These are phyloP conservation scores for Solanum hybrid DNA, from an alignment of 305 asterid species.

Conservation along the genomic window DNA sequence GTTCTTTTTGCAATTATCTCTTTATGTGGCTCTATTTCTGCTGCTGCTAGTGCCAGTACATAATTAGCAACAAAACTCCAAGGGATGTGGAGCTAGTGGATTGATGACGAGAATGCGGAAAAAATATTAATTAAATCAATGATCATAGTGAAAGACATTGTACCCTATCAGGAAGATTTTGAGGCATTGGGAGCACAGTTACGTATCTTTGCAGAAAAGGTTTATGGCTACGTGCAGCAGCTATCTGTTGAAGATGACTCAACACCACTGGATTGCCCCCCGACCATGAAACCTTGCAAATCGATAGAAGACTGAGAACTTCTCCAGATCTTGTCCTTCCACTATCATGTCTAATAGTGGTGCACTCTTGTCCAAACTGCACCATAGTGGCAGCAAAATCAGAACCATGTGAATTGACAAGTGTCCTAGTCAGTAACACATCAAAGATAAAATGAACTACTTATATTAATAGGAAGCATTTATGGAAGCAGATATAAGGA, in stretches of 20 bases:
- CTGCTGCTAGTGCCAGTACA: conserved; percentile 31
- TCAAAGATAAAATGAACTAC: background rate
- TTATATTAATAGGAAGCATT: background rate
- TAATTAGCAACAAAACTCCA: conserved; percentile 14
- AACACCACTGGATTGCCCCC: conserved; percentile 38
- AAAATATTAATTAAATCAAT: conserved; percentile 22
- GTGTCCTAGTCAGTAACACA: background rate
- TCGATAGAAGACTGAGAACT: conserved; percentile 72
- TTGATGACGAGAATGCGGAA: conserved; percentile 15
- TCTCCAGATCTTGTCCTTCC: conserved; percentile 84
- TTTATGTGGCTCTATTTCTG: conserved; percentile 24
- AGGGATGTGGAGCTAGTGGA: conserved; percentile 16
- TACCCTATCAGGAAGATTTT: conserved; percentile 62
- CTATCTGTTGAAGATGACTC: conserved; percentile 46
- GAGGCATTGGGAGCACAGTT: conserved; percentile 64
- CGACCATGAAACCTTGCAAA: conserved; percentile 88
- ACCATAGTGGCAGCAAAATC: conserved; percentile 3
- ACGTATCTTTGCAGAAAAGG: conserved; percentile 67
- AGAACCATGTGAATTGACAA: background rate
- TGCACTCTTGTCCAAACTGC: conserved; percentile 67
- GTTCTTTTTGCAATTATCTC: conserved; percentile 24
- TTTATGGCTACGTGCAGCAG: conserved; percentile 31
- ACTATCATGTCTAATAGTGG: conserved; percentile 61
- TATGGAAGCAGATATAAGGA: background rate
- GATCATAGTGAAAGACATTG: conserved; percentile 67